phyloP scores from a whole-genome alignment of 2,329 filamentous ascomycete genomes.

The Alternaria dauci region DNA sequence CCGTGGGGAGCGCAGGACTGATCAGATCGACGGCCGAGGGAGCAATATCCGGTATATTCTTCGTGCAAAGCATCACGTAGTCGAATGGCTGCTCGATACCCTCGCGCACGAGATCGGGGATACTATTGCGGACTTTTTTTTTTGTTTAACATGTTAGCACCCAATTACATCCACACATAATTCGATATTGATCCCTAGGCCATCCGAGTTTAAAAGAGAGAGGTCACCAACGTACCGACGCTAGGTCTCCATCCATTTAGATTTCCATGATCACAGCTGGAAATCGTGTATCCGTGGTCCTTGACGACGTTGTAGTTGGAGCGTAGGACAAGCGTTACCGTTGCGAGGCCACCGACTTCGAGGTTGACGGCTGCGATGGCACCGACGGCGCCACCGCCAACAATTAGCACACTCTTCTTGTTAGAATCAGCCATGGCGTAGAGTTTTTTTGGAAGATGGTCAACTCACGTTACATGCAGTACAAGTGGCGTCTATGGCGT shows the following conservation, averaged over 20 bases:
- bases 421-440: slow-evolving; percentile 33
- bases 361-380: slow-evolving; percentile 65
- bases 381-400: slow-evolving; percentile 66
- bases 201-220: no score
- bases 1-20: slow-evolving; percentile 58
- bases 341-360: slow-evolving; percentile 60
- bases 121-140: slow-evolving; percentile 55
- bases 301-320: slow-evolving; percentile 63
- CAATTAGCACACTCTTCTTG: slow-evolving; percentile 57
- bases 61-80: slow-evolving; percentile 66
- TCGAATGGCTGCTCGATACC: slow-evolving; percentile 56
- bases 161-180: no score
- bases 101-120: slow-evolving; percentile 57
- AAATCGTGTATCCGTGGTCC: slow-evolving; percentile 61
- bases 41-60: slow-evolving; percentile 64
- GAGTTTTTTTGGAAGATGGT: background rate
- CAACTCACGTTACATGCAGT: slow-evolving; percentile 11
- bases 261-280: slow-evolving; percentile 64
- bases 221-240: slow-evolving; percentile 40
- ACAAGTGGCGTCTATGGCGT: slow-evolving; percentile 2
- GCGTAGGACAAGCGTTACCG: slow-evolving; percentile 63
- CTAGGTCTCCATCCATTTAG: slow-evolving; percentile 61
- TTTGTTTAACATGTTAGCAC: background rate
- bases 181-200: no score
- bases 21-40: slow-evolving; percentile 62